Conservation (phyloP, 768 basidiomycete genomes). For the Chalciporus piperatus region DNA sequence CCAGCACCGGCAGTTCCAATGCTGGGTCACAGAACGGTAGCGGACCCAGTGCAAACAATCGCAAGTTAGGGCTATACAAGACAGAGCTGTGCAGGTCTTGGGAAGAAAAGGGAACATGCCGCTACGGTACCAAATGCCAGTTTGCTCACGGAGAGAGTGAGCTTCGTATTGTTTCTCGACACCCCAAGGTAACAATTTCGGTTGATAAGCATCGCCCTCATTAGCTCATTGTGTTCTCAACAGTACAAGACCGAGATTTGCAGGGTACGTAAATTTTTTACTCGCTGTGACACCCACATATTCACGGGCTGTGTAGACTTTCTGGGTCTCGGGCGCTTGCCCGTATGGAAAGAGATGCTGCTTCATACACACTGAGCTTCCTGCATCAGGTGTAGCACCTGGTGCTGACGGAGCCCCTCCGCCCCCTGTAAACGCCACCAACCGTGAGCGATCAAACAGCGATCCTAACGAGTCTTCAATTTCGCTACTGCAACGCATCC, state of each 20-base stretch:
- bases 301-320: constrained; percentile 52
- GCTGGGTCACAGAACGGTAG: constrained; percentile 35
- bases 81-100: constrained; percentile 88
- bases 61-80: constrained; percentile 89
- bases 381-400: constrained; percentile 56
- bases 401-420: constrained; percentile 53
- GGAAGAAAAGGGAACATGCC: constrained; percentile 87
- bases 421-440: constrained; percentile 48
- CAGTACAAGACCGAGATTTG: constrained; percentile 95
- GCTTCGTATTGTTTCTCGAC: constrained; percentile 76
- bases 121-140: constrained; percentile 87
- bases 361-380: constrained; percentile 89
- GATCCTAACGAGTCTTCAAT: constrained; percentile 72
- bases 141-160: constrained; percentile 93
- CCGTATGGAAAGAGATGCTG: constrained; percentile 92
- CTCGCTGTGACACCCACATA: not conserved
- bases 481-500: constrained; percentile 77
- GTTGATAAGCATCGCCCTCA: not conserved
- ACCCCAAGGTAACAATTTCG: constrained; percentile 69
- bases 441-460: constrained; percentile 72
- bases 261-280: constrained; percentile 50
- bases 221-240: constrained; percentile 17
- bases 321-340: constrained; percentile 92
- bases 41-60: constrained; percentile 88
- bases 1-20: constrained; percentile 38